Evolutionary conservation across 2,329 filamentous ascomycete genomes (phyloP).

Genomic region (Ophiostoma sp.): DNA sequence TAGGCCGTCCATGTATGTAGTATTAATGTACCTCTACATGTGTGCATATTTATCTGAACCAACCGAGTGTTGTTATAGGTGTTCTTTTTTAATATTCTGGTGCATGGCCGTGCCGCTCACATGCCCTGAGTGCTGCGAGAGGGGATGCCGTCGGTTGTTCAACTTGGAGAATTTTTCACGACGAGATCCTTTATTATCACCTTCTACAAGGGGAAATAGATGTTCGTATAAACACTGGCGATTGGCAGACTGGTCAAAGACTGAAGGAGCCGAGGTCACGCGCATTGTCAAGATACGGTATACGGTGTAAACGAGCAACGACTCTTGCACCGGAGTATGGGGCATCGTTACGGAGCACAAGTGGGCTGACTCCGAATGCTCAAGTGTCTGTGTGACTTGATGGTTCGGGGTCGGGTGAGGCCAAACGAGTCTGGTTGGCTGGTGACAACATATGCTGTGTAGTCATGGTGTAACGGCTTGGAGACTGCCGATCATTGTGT

Average conservation of each 20-base stretch:
- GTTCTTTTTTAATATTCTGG: too few species aligned
- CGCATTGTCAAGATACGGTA: background rate
- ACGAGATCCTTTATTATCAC: background rate
- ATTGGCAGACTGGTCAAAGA: background rate
- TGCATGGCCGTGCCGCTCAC: too few species aligned
- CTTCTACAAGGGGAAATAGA: background rate
- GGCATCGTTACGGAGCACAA: background rate
- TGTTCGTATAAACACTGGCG: background rate
- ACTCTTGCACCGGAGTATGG: background rate
- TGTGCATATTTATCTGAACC: too few species aligned
- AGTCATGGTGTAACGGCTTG: conserved; percentile 11
- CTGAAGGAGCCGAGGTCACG: background rate
- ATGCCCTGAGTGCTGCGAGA: too few species aligned
- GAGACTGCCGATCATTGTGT: conserved; percentile 9
- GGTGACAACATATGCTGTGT: background rate
- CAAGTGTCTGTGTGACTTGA: background rate
- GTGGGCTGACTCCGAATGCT: background rate
- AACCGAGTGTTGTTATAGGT: too few species aligned
- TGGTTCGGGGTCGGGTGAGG: background rate
- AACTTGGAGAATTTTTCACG: too few species aligned
- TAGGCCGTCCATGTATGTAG: background rate
- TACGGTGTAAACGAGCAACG: too few species aligned
- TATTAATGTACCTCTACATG: background rate
- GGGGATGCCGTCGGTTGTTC: too few species aligned
- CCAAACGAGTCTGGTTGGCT: background rate